Evolutionary conservation across 2,329 filamentous ascomycete genomes (phyloP).

Genomic region (Claviceps arundinis): DNA sequence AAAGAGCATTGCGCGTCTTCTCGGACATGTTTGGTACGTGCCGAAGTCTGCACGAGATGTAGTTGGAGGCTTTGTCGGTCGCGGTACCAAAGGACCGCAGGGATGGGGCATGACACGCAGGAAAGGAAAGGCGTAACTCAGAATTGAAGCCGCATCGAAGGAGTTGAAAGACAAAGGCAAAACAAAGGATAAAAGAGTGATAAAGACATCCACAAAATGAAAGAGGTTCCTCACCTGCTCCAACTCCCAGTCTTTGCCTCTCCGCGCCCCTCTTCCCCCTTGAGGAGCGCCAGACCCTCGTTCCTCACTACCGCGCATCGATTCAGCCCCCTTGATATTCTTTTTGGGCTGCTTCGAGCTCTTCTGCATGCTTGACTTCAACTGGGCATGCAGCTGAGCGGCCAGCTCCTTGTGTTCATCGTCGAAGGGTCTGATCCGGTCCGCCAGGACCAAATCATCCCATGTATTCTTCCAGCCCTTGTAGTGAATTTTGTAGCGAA

Average conservation of each 20-base stretch:
- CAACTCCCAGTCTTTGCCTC: conserved; percentile 68
- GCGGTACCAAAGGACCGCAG: no score
- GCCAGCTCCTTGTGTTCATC: conserved; percentile 92
- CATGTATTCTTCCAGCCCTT: conserved; percentile 99
- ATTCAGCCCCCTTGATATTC: conserved; percentile 26
- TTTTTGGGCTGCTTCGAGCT: conserved; percentile 42
- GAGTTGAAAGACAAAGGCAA: not conserved
- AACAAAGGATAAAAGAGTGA: not conserved
- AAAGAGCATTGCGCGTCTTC: not conserved
- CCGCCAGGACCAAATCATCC: conserved; percentile 96
- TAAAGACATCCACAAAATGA: conserved; percentile 6
- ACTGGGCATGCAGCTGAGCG: conserved; percentile 54
- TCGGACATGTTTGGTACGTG: not conserved
- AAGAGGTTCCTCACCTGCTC: conserved; percentile 50
- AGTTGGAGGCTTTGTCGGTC: no score
- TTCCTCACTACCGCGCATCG: conserved; percentile 63
- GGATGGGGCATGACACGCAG: no score
- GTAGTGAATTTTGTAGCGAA: conserved; percentile 90
- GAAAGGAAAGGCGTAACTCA: no score
- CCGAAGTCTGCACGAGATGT: no score
- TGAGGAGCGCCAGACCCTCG: conserved; percentile 48
- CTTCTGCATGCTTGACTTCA: conserved; percentile 44
- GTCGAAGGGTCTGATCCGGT: conserved; percentile 85
- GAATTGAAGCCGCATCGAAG: no score
- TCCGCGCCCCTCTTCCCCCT: conserved; percentile 55